Conservation (phyloP, 441 rosid species). For the Melastoma candidum region DNA sequence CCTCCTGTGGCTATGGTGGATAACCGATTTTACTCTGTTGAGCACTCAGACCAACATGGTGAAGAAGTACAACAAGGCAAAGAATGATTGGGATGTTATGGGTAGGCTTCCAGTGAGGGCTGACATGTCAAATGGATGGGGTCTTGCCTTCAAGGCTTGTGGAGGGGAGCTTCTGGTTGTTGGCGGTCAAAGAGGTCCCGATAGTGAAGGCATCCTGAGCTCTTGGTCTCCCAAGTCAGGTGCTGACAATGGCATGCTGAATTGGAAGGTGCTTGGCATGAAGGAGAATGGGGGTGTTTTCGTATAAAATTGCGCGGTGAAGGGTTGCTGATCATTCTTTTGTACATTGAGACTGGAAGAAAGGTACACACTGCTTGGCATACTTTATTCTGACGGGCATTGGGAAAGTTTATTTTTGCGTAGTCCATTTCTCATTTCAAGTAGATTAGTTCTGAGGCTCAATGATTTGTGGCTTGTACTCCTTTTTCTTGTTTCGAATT, state of each 20-base stretch:
- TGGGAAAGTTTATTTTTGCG: no score
- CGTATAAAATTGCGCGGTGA: constrained; percentile 54
- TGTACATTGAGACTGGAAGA: no score
- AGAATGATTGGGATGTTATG: constrained; percentile 39
- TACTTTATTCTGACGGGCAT: no score
- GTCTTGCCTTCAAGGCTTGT: constrained; percentile 47
- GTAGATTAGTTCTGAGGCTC: no score
- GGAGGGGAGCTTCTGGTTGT: constrained; percentile 38
- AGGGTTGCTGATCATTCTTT: constrained; percentile 34
- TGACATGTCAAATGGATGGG: constrained; percentile 53
- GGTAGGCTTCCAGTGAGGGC: constrained; percentile 47
- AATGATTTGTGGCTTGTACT: no score
- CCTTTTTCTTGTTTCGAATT: no score
- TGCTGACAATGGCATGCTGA: constrained; percentile 35
- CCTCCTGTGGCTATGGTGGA: constrained; percentile 47
- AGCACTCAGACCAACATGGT: constrained; percentile 41
- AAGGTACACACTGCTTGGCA: no score
- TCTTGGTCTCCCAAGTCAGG: constrained; percentile 48
- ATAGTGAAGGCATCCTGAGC: constrained; percentile 43
- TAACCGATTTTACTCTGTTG: constrained; percentile 41
- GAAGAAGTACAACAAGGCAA: constrained; percentile 36
- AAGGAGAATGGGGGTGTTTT: constrained; percentile 48
- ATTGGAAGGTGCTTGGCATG: constrained; percentile 47
- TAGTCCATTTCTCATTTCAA: no score
- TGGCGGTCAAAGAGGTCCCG: constrained; percentile 39